A percentile compares a stretch with the other conserved stretches of the same genome.
Conservation (phyloP, 306 rosid genomes). For the Potentilla sterilis region DNA sequence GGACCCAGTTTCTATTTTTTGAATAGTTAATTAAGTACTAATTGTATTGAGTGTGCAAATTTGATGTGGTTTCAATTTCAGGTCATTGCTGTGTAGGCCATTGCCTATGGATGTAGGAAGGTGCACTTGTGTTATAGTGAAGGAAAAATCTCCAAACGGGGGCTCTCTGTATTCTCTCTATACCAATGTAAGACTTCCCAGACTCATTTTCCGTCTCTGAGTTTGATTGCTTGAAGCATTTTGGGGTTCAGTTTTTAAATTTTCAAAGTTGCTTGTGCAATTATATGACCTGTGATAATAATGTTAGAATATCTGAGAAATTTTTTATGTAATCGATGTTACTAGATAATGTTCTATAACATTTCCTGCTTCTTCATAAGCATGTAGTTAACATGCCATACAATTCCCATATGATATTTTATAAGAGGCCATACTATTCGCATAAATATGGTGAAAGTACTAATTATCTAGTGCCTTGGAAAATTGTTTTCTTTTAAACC, state of each 20-base stretch:
- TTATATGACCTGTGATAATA: background rate
- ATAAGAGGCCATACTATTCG: too few species aligned
- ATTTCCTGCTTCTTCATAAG: too few species aligned
- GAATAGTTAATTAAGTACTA: background rate
- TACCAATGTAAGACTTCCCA: slow-evolving; percentile 54
- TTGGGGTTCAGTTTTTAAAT: background rate
- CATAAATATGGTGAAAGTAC: too few species aligned
- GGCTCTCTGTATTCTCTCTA: slow-evolving; percentile 72
- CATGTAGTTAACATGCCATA: too few species aligned
- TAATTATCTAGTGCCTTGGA: too few species aligned
- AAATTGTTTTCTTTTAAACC: too few species aligned
- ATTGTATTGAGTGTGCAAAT: background rate
- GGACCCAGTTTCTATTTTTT: background rate
- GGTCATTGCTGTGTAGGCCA: slow-evolving; percentile 77
- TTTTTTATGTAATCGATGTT: too few species aligned
- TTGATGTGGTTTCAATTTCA: slow-evolving; percentile 37
- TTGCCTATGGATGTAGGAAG: slow-evolving; percentile 83
- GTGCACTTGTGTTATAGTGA: slow-evolving; percentile 78
- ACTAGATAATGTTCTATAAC: too few species aligned
- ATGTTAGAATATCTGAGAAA: background rate
- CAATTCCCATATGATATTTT: too few species aligned
- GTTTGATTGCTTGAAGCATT: background rate
- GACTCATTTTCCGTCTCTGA: background rate
- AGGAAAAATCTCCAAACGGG: slow-evolving; percentile 57
- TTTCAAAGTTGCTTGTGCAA: background rate